A percentile compares a stretch with the other conserved stretches of the same genome.
Conservation (phyloP, 345 rosid species). For the Salix purpurea region DNA sequence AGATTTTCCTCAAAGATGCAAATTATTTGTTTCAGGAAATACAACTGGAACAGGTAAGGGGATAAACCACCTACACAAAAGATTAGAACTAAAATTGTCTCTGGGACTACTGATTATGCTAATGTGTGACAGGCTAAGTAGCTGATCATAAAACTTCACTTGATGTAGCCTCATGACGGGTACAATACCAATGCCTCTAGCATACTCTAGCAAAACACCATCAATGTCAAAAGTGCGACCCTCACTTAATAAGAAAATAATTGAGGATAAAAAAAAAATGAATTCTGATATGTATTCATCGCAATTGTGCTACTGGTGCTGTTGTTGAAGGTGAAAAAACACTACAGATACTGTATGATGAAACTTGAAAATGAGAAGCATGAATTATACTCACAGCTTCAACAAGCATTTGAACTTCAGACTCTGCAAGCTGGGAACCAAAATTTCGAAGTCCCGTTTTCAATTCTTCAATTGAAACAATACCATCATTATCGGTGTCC, state of each 20-base stretch:
- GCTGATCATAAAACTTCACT: neutral
- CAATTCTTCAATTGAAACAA: conserved; percentile 80
- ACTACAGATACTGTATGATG: neutral
- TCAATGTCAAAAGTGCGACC: neutral
- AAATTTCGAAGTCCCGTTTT: conserved; percentile 78
- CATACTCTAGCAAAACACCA: neutral
- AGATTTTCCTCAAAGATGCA: neutral
- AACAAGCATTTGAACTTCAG: conserved; percentile 91
- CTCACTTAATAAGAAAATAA: neutral
- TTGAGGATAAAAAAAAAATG: neutral
- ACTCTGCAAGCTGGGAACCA: conserved; percentile 81
- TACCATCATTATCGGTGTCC: conserved; percentile 86
- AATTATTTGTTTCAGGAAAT: neutral
- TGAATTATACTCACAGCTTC: conserved; percentile 74
- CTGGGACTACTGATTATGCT: neutral
- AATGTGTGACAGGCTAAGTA: neutral
- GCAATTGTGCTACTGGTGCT: neutral
- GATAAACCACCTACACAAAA: neutral
- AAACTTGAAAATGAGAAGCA: neutral
- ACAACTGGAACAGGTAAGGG: neutral
- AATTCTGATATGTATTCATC: neutral
- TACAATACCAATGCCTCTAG: neutral
- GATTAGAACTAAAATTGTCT: neutral
- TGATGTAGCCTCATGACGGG: neutral
- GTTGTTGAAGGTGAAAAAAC: conserved; percentile 1